Conservation (phyloP, 1,284 basidiomycete genomes). For the Abortiporus biennis region DNA sequence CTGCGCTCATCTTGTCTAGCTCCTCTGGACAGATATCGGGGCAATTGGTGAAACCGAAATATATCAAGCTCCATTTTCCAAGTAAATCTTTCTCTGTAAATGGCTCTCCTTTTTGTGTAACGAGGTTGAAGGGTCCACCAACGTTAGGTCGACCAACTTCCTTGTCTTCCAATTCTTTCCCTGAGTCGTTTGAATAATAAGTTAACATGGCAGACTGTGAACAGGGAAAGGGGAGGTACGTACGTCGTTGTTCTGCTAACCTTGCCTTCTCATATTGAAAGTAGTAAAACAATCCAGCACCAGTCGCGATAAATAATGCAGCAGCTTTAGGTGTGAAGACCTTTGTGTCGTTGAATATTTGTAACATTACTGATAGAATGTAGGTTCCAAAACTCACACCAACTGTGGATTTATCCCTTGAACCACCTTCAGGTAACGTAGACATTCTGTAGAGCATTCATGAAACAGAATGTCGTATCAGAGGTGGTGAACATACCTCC, state of each 20-base stretch:
- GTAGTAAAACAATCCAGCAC: conserved; percentile 81
- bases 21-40: conserved; percentile 99
- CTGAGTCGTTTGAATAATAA: conserved; percentile 28
- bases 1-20: conserved; percentile 89
- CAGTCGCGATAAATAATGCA: conserved; percentile 77
- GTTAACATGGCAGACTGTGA: background rate
- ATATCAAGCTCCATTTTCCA: conserved; percentile 87
- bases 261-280: conserved; percentile 85
- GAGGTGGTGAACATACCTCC: too few relatives aligned
- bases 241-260: conserved; percentile 51
- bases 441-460: background rate
- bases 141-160: conserved; percentile 70
- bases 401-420: conserved; percentile 34
- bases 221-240: conserved; percentile 8
- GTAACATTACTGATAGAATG: background rate
- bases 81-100: conserved; percentile 85
- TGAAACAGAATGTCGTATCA: too few relatives aligned
- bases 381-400: conserved; percentile 28
- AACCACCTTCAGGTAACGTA: background rate
- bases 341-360: conserved; percentile 30
- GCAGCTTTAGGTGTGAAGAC: conserved; percentile 88
- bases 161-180: conserved; percentile 57
- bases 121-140: conserved; percentile 85
- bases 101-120: conserved; percentile 57
- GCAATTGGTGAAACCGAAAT: conserved; percentile 97